Evolutionary conservation across 768 basidiomycete genomes (phyloP).

Genomic region (Tylopilus sp.): DNA sequence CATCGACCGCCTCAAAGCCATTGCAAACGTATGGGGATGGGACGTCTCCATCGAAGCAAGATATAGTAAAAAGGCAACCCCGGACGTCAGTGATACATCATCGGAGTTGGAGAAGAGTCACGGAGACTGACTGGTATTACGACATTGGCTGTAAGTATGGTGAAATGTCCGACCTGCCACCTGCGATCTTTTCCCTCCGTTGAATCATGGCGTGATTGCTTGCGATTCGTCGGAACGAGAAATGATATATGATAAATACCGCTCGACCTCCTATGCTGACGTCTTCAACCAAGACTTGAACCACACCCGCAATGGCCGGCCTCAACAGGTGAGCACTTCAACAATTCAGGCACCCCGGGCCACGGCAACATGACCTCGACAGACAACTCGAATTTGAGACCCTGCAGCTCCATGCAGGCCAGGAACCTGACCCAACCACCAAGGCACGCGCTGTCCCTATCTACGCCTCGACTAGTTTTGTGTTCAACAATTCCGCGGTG

Average conservation of each 20-base stretch:
- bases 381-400: conserved; percentile 57
- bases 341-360: no score
- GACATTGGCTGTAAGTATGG: no score
- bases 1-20: no score
- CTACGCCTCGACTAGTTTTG: conserved; percentile 53
- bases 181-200: no score
- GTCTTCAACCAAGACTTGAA: background rate
- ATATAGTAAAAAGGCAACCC: no score
- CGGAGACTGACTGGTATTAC: no score
- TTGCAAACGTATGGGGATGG: no score
- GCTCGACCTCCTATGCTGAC: background rate
- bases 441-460: conserved; percentile 64
- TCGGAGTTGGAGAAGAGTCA: background rate
- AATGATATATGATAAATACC: no score
- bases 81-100: no score
- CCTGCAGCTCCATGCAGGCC: conserved; percentile 60
- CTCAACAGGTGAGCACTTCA: conserved; percentile 24
- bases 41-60: no score
- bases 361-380: background rate
- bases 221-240: no score
- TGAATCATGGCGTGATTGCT: background rate
- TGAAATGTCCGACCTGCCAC: background rate
- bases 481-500: conserved; percentile 54
- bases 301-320: conserved; percentile 29
- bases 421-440: conserved; percentile 47